These are phyloP conservation scores for Tylopilus sp. DNA, from an alignment of 1,284 basidiomycete species.

Conservation along the genomic window DNA sequence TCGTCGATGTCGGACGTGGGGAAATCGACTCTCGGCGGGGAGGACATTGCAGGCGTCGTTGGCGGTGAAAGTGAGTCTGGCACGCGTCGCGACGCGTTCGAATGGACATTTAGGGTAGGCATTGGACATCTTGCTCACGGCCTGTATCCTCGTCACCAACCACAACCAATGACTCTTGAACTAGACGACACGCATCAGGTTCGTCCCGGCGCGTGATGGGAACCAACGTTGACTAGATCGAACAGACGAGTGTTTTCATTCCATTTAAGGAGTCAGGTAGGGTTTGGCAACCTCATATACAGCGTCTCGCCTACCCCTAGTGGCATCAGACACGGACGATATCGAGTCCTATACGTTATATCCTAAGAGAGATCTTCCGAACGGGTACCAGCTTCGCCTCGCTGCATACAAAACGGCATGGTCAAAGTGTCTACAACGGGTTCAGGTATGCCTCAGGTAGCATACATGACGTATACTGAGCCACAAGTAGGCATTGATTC, in stretches of 20 bases:
- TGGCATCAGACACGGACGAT: slow-evolving; percentile 14
- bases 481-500: slow-evolving; percentile 40
- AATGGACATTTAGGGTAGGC: slow-evolving; percentile 32
- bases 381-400: slow-evolving; percentile 43
- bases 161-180: slow-evolving; percentile 18
- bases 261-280: slow-evolving; percentile 31
- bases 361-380: slow-evolving; percentile 37
- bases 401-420: slow-evolving; percentile 48
- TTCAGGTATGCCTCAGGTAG: slow-evolving; percentile 39
- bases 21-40: slow-evolving; percentile 63
- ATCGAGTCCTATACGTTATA: slow-evolving; percentile 20
- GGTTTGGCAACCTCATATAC: slow-evolving; percentile 5
- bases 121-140: neutral
- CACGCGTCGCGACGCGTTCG: slow-evolving; percentile 48
- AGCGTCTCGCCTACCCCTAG: neutral
- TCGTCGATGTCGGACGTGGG: slow-evolving; percentile 59
- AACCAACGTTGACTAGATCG: slow-evolving; percentile 6
- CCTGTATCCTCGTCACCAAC: slow-evolving; percentile 1
- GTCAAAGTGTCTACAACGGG: slow-evolving; percentile 44
- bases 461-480: neutral
- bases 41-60: slow-evolving; percentile 56
- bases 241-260: slow-evolving; percentile 36
- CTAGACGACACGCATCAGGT: slow-evolving; percentile 32
- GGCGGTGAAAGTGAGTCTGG: slow-evolving; percentile 6
- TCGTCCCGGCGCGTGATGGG: slow-evolving; percentile 1